Base-by-base conservation (phyloP, 495 filamentous ascomycete genomes). In the Aspergillus sparsus region DNA sequence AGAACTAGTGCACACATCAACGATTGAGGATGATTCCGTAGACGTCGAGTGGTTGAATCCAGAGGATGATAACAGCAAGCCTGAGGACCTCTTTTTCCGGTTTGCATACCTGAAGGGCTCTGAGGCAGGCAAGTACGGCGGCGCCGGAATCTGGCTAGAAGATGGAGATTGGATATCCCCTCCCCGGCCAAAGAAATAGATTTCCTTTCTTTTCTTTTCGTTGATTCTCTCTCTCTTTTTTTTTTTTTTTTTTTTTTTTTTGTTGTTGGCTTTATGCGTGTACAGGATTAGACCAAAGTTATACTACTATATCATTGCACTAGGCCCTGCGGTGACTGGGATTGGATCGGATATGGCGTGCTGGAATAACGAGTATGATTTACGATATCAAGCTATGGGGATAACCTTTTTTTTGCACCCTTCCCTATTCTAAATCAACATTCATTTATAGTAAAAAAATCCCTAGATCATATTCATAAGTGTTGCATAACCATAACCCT, bases 101-200 rank as follows among this genome's bases (percentile, higher is more conserved):
- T 96, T 97, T 75, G 89, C 83, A 7, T 93, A 86, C 68, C 84
- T 95, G 80, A 75, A 79, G 52, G 90, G 91, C 0, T 86, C 85
- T 41, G 68, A 77, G 15, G 81, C 80, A 49, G 88, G 82, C 18
- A 88, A 89, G 65, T 98, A 93, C 68, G 90, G 91, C 5, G 87
- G 84, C 63, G 89, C 93, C 1, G 93, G 92, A 1, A 83, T 84
- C 16, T 94, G 94, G 91, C 75, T 81, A 37, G 73, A 60, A 8
- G 79, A 89, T 62, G 86, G 89, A 34, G 70, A 74, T n/a, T 96
- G 92, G 92, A 76, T 78, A 18, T 69, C 80, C 13, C 77, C 77
- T 9, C 49, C 64, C 8, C 55, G 63, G 8, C 73, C 70, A 3
- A 72, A 70, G 34, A 39, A 55, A 49, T 72, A 71, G 67, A 63